phyloP scores from a whole-genome alignment of 2,329 filamentous ascomycete species.

The Macrophomina tecta region DNA sequence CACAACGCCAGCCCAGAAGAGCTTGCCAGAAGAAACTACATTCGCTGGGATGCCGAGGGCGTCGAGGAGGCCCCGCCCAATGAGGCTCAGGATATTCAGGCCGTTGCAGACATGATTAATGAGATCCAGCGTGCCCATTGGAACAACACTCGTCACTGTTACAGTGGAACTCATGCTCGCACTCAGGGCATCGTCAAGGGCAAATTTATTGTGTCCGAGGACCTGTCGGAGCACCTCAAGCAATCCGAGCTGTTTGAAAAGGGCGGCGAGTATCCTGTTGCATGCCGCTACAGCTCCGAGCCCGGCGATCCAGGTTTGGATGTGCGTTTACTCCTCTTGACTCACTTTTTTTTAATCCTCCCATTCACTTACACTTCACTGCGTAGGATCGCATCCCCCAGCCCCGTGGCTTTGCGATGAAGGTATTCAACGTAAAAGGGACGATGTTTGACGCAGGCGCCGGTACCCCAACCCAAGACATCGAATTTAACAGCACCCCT shows the following conservation, averaged over 20 bases:
- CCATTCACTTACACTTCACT: background rate
- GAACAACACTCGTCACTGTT: conserved; percentile 50
- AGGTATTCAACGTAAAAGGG: conserved; percentile 56
- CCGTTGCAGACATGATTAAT: conserved; percentile 55
- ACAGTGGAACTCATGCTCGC: conserved; percentile 51
- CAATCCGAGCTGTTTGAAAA: conserved; percentile 48
- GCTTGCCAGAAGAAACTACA: conserved; percentile 39
- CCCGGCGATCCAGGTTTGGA: conserved; percentile 48
- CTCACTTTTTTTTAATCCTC: background rate
- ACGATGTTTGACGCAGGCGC: conserved; percentile 50
- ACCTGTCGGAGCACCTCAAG: conserved; percentile 52
- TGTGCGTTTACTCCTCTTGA: conserved; percentile 30
- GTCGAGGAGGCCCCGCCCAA: conserved; percentile 49
- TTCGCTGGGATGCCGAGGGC: conserved; percentile 49
- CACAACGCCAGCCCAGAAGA: background rate
- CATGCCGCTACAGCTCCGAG: conserved; percentile 48
- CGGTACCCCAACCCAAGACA: conserved; percentile 49
- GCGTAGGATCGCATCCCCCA: conserved; percentile 48
- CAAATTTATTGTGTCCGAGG: conserved; percentile 49
- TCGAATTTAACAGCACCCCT: conserved; percentile 58
- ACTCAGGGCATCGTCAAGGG: conserved; percentile 57
- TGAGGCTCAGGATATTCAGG: conserved; percentile 53
- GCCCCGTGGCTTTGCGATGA: conserved; percentile 57
- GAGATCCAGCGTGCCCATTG: conserved; percentile 53
- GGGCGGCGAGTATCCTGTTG: conserved; percentile 41